Conservation (phyloP, 805 yeast genomes). For the Yueomyces sp. region DNA sequence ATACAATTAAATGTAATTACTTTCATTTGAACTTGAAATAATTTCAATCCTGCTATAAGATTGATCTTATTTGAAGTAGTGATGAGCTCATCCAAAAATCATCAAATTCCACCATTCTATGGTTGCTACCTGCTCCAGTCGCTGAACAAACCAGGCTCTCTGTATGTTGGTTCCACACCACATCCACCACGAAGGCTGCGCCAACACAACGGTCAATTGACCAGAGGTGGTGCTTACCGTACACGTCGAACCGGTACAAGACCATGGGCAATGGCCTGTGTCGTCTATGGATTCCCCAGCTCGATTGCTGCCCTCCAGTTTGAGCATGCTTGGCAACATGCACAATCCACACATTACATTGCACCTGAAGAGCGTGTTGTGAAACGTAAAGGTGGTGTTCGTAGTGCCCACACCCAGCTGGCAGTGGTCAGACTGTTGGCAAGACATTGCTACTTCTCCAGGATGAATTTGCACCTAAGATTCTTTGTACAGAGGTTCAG, state of each 20-base stretch:
- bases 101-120: conserved; percentile 30
- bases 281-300: conserved; percentile 63
- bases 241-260: conserved; percentile 45
- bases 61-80: no score
- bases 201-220: conserved; percentile 66
- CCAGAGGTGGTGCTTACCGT: conserved; percentile 52
- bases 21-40: no score
- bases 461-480: conserved; percentile 33
- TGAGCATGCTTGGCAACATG: conserved; percentile 79
- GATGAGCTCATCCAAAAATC: background rate
- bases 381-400: conserved; percentile 25
- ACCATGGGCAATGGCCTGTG: conserved; percentile 60
- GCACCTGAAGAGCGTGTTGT: conserved; percentile 26
- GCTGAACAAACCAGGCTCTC: conserved; percentile 38
- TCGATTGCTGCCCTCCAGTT: conserved; percentile 61
- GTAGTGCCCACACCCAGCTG: conserved; percentile 32
- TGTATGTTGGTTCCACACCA: conserved; percentile 76
- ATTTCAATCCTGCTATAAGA: no score
- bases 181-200: conserved; percentile 54
- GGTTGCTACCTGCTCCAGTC: conserved; percentile 64
- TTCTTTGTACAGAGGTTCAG: conserved; percentile 27
- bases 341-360: conserved; percentile 51
- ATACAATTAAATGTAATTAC: no score
- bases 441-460: conserved; percentile 29
- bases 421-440: conserved; percentile 36